phyloP scores from a whole-genome alignment of 2,329 filamentous ascomycete species.

The Mycosphaerella sp. region DNA sequence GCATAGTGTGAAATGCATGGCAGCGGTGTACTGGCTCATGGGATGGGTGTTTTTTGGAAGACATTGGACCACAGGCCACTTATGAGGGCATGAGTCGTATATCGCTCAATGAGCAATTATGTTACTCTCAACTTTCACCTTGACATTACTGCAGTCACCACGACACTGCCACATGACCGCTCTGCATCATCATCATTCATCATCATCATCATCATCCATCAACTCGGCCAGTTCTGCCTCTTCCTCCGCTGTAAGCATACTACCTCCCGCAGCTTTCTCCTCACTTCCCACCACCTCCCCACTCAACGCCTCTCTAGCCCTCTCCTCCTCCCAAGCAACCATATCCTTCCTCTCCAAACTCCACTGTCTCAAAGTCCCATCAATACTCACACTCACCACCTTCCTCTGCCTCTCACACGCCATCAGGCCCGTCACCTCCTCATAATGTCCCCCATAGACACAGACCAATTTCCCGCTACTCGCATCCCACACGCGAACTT shows the following conservation, averaged over 20 bases:
- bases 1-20: not conserved
- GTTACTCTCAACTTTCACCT: not conserved
- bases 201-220: slow-evolving; percentile 65
- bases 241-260: slow-evolving; percentile 75
- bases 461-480: slow-evolving; percentile 30
- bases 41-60: not conserved
- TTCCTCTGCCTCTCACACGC: slow-evolving; percentile 42
- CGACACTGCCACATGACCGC: too few relatives aligned
- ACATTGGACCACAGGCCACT: not conserved
- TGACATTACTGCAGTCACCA: too few relatives aligned
- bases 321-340: slow-evolving; percentile 47
- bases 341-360: slow-evolving; percentile 59
- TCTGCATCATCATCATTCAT: not conserved
- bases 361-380: slow-evolving; percentile 84
- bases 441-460: slow-evolving; percentile 67
- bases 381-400: slow-evolving; percentile 79
- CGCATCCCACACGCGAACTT: slow-evolving; percentile 80
- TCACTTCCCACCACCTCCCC: slow-evolving; percentile 39
- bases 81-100: not conserved
- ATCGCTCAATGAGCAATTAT: not conserved
- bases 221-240: slow-evolving; percentile 87
- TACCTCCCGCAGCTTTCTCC: slow-evolving; percentile 40
- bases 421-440: slow-evolving; percentile 80
- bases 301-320: slow-evolving; percentile 42
- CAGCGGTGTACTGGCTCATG: not conserved